A percentile compares a stretch with the other conserved stretches of the same genome.
These are phyloP conservation scores for Akanthomyces muscarius DNA, from an alignment of 2,329 filamentous ascomycete genomes.

Conservation along the genomic window DNA sequence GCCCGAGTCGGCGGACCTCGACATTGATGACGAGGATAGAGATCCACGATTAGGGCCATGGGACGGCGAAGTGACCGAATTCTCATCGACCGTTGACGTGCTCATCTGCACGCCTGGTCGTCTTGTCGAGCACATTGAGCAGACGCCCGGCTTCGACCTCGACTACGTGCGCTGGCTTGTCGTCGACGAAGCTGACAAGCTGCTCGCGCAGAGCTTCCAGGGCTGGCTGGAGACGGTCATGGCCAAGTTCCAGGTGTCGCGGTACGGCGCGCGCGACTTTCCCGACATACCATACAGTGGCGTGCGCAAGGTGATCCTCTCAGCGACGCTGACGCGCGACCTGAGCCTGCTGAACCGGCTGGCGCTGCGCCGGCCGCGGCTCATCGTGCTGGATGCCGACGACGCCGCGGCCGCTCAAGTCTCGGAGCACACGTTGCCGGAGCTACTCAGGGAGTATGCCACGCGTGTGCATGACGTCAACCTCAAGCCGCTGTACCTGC, in stretches of 20 bases:
- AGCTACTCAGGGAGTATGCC: constrained; percentile 58
- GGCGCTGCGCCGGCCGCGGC: constrained; percentile 66
- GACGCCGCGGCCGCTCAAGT: constrained; percentile 40
- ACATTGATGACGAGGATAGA: constrained; percentile 16
- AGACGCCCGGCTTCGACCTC: constrained; percentile 77
- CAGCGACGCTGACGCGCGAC: constrained; percentile 88
- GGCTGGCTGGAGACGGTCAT: constrained; percentile 78
- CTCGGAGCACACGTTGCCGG: constrained; percentile 55
- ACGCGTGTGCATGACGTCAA: constrained; percentile 65
- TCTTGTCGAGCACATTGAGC: constrained; percentile 83
- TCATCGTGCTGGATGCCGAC: constrained; percentile 68
- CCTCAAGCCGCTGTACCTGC: constrained; percentile 78
- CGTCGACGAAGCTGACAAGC: constrained; percentile 89
- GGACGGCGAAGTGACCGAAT: constrained; percentile 55
- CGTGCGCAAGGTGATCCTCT: constrained; percentile 79
- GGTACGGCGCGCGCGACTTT: constrained; percentile 51
- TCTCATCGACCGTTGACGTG: constrained; percentile 74
- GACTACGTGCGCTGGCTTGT: constrained; percentile 81
- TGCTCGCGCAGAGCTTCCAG: constrained; percentile 88
- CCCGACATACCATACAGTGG: constrained; percentile 48
- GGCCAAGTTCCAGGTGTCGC: constrained; percentile 49
- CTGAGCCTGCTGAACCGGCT: constrained; percentile 73
- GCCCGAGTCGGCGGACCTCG: not conserved
- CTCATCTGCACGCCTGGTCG: constrained; percentile 89
- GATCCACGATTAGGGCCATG: constrained; percentile 31